phyloP scores from a whole-genome alignment of 257 asterid genomes.

The Gynochthodes officinalis region DNA sequence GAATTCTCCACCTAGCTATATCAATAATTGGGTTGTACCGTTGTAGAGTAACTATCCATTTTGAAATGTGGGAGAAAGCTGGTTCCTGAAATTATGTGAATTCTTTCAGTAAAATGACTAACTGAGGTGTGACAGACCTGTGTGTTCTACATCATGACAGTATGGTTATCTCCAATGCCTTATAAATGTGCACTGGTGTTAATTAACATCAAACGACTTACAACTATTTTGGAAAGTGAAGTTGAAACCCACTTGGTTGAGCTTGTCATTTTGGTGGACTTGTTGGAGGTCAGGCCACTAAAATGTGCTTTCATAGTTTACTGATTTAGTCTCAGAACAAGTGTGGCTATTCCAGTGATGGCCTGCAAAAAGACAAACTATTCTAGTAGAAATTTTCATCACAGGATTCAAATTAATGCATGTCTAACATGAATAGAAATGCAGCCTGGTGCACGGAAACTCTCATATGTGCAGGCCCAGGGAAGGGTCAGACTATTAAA shows the following conservation, averaged over 20 bases:
- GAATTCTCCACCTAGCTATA: not conserved
- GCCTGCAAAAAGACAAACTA: not conserved
- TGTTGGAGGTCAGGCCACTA: not conserved
- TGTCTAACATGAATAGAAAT: not conserved
- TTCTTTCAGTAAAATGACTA: not conserved
- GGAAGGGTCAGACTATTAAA: no score
- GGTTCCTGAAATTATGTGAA: not conserved
- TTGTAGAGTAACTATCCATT: no score
- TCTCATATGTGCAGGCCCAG: no score
- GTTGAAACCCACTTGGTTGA: not conserved
- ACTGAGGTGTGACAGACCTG: not conserved
- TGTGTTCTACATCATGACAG: not conserved
- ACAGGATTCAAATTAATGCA: not conserved
- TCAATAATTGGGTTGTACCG: not conserved
- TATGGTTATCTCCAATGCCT: not conserved
- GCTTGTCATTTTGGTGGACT: not conserved
- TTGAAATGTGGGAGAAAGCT: not conserved
- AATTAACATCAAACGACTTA: not conserved
- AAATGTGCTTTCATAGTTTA: not conserved
- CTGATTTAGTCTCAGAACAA: not conserved
- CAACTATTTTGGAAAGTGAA: conserved; percentile 1
- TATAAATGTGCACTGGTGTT: not conserved
- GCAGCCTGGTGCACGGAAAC: no score
- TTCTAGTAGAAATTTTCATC: not conserved
- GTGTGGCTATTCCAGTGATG: not conserved